Evolutionary conservation across 306 rosid species (phyloP).

Genomic region (Pueraria montana): DNA sequence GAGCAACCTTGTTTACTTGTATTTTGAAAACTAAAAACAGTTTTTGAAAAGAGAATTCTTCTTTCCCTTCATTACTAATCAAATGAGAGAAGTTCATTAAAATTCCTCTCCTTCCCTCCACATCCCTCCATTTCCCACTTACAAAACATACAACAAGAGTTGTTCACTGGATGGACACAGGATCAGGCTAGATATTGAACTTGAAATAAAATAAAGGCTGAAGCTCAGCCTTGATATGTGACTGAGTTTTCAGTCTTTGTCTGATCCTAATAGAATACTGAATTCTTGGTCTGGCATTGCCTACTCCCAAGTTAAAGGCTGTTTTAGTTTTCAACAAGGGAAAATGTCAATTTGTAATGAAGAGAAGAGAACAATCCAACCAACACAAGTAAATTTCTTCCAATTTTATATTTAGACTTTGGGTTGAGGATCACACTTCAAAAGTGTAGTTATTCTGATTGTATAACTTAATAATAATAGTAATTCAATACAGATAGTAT

Average conservation of each 20-base stretch:
- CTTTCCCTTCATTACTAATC: no score
- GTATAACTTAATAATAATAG: neutral
- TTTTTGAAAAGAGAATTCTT: no score
- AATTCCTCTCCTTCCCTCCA: neutral
- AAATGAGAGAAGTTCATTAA: neutral
- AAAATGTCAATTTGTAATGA: slow-evolving; percentile 6
- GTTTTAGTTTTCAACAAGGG: neutral
- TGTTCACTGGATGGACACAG: neutral
- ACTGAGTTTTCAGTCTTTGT: neutral
- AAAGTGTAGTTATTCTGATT: neutral
- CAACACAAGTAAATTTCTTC: slow-evolving; percentile 1
- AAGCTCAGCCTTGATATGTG: neutral
- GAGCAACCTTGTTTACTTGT: no score
- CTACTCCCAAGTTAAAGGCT: neutral
- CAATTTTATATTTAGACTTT: no score
- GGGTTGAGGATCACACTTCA: neutral
- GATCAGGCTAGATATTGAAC: slow-evolving; percentile 4
- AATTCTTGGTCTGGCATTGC: neutral
- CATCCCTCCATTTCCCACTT: neutral
- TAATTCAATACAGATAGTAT: neutral
- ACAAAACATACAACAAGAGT: neutral
- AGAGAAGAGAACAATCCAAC: slow-evolving; percentile 18
- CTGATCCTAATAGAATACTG: neutral
- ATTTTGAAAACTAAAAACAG: no score
- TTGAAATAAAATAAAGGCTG: neutral